Evolutionary conservation across 768 basidiomycete species (phyloP).

Genomic region (Boletus subparvulus): DNA sequence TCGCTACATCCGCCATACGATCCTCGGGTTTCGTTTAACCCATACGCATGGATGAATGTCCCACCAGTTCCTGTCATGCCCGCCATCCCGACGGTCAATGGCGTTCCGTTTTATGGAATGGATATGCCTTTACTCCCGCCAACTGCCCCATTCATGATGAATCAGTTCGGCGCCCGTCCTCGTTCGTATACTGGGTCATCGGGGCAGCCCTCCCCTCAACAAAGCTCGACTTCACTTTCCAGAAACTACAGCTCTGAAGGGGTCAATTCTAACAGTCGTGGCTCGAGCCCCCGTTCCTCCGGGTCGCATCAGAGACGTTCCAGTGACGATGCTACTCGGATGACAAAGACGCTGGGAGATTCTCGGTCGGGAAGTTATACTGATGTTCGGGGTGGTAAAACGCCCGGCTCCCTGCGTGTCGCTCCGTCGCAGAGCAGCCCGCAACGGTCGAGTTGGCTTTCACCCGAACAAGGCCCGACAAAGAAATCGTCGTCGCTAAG

Average conservation of each 20-base stretch:
- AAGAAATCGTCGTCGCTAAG: slow-evolving; percentile 16
- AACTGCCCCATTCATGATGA: slow-evolving; percentile 74
- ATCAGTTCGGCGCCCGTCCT: slow-evolving; percentile 48
- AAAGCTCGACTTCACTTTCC: slow-evolving; percentile 18
- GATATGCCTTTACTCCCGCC: slow-evolving; percentile 74
- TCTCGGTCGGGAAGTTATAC: slow-evolving; percentile 16
- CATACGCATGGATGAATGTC: slow-evolving; percentile 28
- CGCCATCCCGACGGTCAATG: slow-evolving; percentile 30
- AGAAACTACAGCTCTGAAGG: slow-evolving; percentile 29
- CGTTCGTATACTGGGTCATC: slow-evolving; percentile 31
- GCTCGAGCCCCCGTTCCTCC: slow-evolving; percentile 19
- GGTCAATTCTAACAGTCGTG: slow-evolving; percentile 15
- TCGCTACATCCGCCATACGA: slow-evolving; percentile 28
- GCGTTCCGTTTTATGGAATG: slow-evolving; percentile 47
- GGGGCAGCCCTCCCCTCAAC: slow-evolving; percentile 31
- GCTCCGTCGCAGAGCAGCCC: slow-evolving; percentile 9
- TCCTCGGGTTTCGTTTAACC: slow-evolving; percentile 24
- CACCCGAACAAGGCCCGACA: slow-evolving; percentile 15
- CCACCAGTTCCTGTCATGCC: slow-evolving; percentile 33
- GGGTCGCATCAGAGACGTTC: slow-evolving; percentile 30
- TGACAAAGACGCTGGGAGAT: slow-evolving; percentile 9
- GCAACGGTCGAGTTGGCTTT: slow-evolving; percentile 27
- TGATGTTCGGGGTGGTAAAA: slow-evolving; percentile 15
- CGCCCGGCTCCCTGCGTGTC: slow-evolving; percentile 9
- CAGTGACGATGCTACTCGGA: slow-evolving; percentile 30